Conservation (phyloP, 805 yeast genomes). For the Candida sanyiensis region DNA sequence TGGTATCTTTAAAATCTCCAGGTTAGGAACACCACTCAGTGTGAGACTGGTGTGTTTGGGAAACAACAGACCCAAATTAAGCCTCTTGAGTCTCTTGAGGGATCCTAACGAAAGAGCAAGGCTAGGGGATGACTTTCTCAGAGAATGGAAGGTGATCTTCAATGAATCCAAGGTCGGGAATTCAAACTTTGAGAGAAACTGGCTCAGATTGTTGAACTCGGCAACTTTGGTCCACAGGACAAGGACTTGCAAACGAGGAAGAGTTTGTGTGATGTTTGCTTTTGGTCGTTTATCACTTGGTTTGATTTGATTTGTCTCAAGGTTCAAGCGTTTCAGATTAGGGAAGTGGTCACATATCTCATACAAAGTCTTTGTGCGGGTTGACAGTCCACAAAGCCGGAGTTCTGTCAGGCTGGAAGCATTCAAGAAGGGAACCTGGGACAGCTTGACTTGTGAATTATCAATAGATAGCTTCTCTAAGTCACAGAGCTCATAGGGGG, state of each 20-base stretch:
- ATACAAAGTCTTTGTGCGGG: slow-evolving; percentile 1
- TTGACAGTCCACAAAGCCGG: not conserved
- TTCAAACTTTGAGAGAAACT: not conserved
- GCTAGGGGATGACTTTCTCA: not conserved
- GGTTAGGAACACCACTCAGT: not conserved
- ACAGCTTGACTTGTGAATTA: not conserved
- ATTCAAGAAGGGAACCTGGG: not conserved
- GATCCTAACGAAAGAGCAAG: not conserved
- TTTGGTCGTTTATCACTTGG: slow-evolving; percentile 1
- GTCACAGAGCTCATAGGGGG: not conserved
- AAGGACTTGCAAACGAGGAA: not conserved
- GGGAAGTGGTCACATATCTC: slow-evolving; percentile 3
- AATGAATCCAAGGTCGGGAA: slow-evolving; percentile 1
- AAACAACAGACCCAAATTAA: not conserved
- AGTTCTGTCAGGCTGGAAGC: not conserved
- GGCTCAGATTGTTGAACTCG: slow-evolving; percentile 1
- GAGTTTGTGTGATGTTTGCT: not conserved
- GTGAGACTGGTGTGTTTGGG: not conserved
- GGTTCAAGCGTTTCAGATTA: not conserved
- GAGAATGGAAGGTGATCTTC: not conserved
- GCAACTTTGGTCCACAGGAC: not conserved
- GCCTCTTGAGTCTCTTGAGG: not conserved
- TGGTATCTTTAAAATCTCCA: slow-evolving; percentile 1
- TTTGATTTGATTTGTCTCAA: slow-evolving; percentile 2
- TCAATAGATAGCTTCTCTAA: not conserved